These are phyloP conservation scores for Litchi chinensis DNA, from an alignment of 345 rosid genomes.

Conservation along the genomic window DNA sequence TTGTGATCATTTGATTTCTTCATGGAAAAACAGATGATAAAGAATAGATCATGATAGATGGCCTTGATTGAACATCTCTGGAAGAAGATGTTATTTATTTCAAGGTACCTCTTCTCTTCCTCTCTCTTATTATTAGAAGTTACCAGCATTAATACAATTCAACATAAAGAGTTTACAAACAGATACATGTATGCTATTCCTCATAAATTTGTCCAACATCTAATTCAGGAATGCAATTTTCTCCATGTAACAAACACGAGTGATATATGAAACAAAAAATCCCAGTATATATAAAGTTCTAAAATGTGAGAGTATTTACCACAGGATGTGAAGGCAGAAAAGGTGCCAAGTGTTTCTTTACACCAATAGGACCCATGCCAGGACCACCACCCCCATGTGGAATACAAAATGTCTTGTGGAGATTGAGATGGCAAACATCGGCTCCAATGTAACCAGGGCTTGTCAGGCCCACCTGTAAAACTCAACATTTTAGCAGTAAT, in stretches of 20 bases:
- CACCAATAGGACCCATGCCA: conserved; percentile 99
- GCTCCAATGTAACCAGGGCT: conserved; percentile 99
- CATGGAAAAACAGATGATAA: neutral
- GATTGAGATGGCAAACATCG: conserved; percentile 98
- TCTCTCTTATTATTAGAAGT: neutral
- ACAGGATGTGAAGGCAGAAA: conserved; percentile 98
- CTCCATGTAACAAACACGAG: neutral
- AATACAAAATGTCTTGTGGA: conserved; percentile 98
- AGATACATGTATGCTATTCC: neutral
- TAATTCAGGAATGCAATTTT: conserved; percentile 9
- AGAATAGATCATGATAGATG: neutral
- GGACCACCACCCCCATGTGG: conserved; percentile 99
- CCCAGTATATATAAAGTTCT: neutral
- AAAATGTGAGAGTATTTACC: conserved; percentile 46
- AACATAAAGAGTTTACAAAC: neutral
- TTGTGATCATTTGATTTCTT: neutral
- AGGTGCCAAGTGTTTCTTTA: conserved; percentile 95
- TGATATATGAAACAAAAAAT: neutral
- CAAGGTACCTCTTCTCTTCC: neutral
- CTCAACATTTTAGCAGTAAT: conserved; percentile 12
- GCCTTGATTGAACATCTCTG: neutral
- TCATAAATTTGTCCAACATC: conserved; percentile 11
- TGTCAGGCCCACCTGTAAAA: conserved; percentile 84
- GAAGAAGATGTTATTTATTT: neutral
- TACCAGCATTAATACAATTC: neutral